Base-by-base conservation (phyloP, 805 yeast species). In the Blastobotrys terrestris region DNA sequence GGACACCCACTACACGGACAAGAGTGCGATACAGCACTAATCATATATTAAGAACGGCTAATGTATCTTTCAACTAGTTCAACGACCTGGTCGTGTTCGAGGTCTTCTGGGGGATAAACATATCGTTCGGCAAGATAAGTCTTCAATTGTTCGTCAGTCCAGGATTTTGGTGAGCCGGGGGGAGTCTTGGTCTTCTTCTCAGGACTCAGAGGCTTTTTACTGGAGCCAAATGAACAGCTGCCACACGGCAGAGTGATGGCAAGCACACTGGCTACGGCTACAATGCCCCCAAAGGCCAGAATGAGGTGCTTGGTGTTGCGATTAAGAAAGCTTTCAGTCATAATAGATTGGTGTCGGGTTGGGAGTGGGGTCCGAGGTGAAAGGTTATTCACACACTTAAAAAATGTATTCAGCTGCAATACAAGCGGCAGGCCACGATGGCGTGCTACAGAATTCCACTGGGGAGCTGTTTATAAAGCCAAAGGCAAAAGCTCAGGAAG, bases 351-450 rank as follows among this genome's bases (percentile, higher is more conserved):
- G 5, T 26, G 35, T 26, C 11, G 35, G 35, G 35, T 26, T 26
- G 35, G 35, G 35, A 26, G 35, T 26, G 35, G 35, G 35, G 35
- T 26, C 35, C n/a, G n/a, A n/a, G 35, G 35, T 5, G 35, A 26
- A 26, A 5, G 35, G 35, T 11, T 26, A 6, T 26, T 16, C 41
- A 3, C 14, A 3, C 14, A 42, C 6, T 3, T 22, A 14, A 3
- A 42, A n/a, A 7, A 45, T 45, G 48, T 21, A 45, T 21, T n/a
- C n/a, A 14, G 39, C 48, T 15, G 48, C 35, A 13, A 87, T 86
- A 63, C 85, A 83, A 68, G 98, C 94, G 2, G 98, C 97, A 0
- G 99, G 99, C 3, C 99, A 92, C 63, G 87, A 76, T 3, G 98
- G 96, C 0, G 78, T 85, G 2, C 60, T 88, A 51, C 77, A 79